Evolutionary conservation across 2,329 filamentous ascomycete species (phyloP).

Genomic region (Dactylonectria macrodidyma): DNA sequence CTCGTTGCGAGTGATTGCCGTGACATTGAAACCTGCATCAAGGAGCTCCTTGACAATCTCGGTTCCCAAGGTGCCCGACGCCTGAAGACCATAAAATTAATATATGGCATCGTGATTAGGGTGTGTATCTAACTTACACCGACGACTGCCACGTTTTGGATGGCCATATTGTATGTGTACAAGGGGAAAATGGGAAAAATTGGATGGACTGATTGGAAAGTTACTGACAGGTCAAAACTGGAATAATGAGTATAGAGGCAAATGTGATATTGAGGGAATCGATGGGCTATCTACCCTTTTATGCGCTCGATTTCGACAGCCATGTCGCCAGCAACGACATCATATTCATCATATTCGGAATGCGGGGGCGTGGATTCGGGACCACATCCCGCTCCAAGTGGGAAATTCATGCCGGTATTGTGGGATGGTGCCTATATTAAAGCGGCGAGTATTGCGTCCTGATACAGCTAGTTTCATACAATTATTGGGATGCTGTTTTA

Average conservation of each 20-base stretch:
- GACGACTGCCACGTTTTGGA: constrained; percentile 24
- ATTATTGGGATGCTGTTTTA: too few relatives aligned
- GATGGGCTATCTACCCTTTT: constrained; percentile 8
- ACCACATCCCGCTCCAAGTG: constrained; percentile 15
- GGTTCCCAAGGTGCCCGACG: constrained; percentile 22
- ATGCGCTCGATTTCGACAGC: neutral
- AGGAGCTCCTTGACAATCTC: constrained; percentile 22
- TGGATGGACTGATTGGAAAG: neutral
- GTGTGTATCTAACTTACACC: constrained; percentile 7
- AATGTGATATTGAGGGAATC: neutral
- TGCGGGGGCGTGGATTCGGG: constrained; percentile 23
- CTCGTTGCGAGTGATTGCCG: constrained; percentile 28
- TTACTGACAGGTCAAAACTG: neutral
- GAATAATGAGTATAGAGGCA: neutral
- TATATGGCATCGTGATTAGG: neutral
- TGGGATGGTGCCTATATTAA: too few relatives aligned
- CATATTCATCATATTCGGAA: constrained; percentile 9
- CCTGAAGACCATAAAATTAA: neutral
- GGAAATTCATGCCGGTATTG: too few relatives aligned
- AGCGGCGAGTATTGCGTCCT: too few relatives aligned
- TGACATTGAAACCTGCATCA: constrained; percentile 24
- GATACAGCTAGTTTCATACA: too few relatives aligned
- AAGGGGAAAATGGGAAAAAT: neutral
- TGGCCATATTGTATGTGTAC: constrained; percentile 11
- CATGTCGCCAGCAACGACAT: constrained; percentile 6